Percentiles rank a stretch among this genome's conserved stretches.
phyloP scores from a whole-genome alignment of 208 protist genomes.

The Leptomonas seymouri region DNA sequence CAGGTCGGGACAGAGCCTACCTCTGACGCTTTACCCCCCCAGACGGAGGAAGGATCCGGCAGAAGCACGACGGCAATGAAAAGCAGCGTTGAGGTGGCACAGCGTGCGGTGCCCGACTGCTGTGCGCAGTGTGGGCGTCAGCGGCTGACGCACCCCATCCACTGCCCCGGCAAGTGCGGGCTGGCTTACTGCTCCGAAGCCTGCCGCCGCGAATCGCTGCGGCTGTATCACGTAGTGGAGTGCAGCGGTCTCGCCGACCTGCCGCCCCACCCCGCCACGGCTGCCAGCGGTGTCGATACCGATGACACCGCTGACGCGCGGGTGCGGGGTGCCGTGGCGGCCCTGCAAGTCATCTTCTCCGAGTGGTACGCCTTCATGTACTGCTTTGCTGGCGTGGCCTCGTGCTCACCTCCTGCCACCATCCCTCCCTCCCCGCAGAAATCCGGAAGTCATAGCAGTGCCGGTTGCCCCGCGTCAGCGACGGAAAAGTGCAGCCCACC shows the following conservation, averaged over 20 bases:
- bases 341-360: conserved; percentile 15
- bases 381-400: conserved; percentile 10
- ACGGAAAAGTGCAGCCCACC: conserved; percentile 4
- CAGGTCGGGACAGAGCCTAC: no score
- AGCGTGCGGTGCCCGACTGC: not conserved
- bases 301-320: conserved; percentile 5
- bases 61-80: no score
- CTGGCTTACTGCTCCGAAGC: conserved; percentile 43
- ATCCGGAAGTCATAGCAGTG: not conserved
- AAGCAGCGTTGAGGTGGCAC: not conserved
- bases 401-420: conserved; percentile 12
- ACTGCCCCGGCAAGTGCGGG: conserved; percentile 36
- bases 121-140: conserved; percentile 23
- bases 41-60: no score
- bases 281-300: not conserved
- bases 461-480: not conserved
- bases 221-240: conserved; percentile 47
- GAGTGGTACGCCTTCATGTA: conserved; percentile 28
- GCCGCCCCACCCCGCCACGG: no score
- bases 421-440: not conserved
- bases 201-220: conserved; percentile 41
- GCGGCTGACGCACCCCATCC: conserved; percentile 2
- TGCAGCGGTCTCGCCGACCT: conserved; percentile 26
- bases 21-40: no score
- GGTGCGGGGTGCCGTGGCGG: conserved; percentile 19